Conservation (phyloP, 208 protist species). For the Crithidia sp. region DNA sequence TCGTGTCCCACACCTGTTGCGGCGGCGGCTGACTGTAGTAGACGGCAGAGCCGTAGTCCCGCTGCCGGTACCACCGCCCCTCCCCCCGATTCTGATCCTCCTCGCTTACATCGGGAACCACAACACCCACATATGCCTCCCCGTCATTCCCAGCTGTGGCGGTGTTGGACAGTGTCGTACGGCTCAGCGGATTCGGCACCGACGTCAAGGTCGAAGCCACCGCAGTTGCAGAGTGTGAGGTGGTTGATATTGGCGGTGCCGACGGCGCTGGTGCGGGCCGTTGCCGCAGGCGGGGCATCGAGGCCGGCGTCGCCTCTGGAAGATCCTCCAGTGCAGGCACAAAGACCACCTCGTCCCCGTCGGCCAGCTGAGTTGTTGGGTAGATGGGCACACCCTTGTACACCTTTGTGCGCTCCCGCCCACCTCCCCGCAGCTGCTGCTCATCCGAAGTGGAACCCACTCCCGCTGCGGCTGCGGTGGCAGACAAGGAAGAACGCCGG, state of each 20-base stretch:
- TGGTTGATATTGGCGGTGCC: no score
- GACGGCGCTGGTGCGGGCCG: no score
- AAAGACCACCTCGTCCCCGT: not conserved
- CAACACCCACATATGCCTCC: conserved; percentile 4
- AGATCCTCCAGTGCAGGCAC: conserved; percentile 9
- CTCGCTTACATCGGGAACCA: not conserved
- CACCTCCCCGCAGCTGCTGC: not conserved
- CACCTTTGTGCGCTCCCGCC: not conserved
- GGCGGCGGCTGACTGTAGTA: not conserved
- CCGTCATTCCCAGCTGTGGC: not conserved
- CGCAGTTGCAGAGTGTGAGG: no score
- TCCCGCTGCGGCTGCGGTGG: not conserved
- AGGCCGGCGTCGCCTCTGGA: not conserved
- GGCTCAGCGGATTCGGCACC: no score
- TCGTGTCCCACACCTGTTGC: not conserved
- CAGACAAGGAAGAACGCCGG: no score
- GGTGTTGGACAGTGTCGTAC: no score
- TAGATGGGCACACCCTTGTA: conserved; percentile 9
- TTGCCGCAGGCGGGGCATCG: not conserved
- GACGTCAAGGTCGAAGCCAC: no score
- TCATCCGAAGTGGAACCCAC: not conserved
- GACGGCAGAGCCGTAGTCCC: conserved; percentile 2
- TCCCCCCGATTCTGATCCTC: not conserved
- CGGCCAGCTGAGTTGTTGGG: not conserved
- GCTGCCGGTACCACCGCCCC: conserved; percentile 6